phyloP scores from a whole-genome alignment of 2,329 filamentous ascomycete species.

The Aphanoascus verrucosus region DNA sequence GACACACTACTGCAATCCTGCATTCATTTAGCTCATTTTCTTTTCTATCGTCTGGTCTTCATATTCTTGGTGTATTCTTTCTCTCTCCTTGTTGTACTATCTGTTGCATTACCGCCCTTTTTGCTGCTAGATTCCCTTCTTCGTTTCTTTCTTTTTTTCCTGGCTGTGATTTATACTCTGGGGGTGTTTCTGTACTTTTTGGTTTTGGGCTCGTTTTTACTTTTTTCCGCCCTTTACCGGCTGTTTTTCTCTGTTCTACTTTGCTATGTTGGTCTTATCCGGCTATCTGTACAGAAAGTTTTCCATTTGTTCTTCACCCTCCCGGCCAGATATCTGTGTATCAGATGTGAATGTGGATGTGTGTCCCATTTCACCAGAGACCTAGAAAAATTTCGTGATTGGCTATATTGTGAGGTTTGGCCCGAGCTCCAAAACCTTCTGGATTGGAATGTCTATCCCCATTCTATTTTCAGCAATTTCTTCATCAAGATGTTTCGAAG shows the following conservation, averaged over 20 bases:
- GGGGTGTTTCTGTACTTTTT: slow-evolving; percentile 2
- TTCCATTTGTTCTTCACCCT: background rate
- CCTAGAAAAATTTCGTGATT: background rate
- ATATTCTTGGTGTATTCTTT: background rate
- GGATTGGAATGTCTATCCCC: too few species aligned
- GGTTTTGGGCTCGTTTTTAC: too few species aligned
- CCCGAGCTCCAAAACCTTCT: too few species aligned
- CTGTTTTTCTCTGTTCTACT: background rate
- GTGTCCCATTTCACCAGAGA: background rate
- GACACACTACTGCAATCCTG: too few species aligned
- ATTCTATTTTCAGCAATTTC: too few species aligned
- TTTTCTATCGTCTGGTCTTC: background rate
- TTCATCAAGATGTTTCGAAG: too few species aligned
- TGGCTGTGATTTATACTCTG: background rate
- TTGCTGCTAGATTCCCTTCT: slow-evolving; percentile 5
- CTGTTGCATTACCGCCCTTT: background rate
- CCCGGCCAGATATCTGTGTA: background rate
- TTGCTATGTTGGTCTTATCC: background rate
- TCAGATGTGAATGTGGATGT: background rate
- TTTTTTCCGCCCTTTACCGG: background rate
- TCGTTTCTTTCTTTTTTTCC: background rate
- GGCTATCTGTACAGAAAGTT: slow-evolving; percentile 5
- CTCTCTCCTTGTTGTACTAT: background rate
- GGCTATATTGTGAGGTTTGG: background rate
- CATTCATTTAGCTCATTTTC: background rate